Evolutionary conservation across 208 protist species (phyloP).

Genomic region (Leishmania tropica): DNA sequence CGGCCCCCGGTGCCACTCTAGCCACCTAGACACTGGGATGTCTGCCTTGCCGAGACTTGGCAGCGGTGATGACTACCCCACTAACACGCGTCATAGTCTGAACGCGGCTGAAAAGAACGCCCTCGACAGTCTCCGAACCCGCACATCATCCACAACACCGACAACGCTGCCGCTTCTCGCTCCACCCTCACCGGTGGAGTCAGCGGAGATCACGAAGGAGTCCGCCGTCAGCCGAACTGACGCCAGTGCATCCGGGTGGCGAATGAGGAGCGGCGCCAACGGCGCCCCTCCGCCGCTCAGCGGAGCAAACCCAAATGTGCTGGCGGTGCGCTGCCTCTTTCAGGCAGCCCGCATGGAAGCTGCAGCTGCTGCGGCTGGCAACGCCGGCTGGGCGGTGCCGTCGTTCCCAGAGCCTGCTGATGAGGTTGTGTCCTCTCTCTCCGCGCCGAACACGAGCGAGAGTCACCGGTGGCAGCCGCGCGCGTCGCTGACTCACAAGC

Average conservation of each 20-base stretch:
- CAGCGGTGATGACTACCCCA: background rate
- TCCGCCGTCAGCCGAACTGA: background rate
- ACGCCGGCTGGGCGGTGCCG: background rate
- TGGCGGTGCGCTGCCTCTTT: conserved; percentile 31
- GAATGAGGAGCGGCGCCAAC: background rate
- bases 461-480: background rate
- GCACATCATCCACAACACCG: background rate
- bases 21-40: background rate
- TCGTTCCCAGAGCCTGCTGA: background rate
- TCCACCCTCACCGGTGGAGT: background rate
- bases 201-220: background rate
- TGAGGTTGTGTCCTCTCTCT: background rate
- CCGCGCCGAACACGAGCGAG: background rate
- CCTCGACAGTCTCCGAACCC: background rate
- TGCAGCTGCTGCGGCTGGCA: background rate
- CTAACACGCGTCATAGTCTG: background rate
- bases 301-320: conserved; percentile 19
- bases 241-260: background rate
- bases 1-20: background rate
- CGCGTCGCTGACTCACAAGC: background rate
- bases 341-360: conserved; percentile 1
- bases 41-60: background rate
- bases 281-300: background rate
- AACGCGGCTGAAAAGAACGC: no score
- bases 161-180: background rate